A percentile compares a stretch with the other conserved stretches of the same genome.
Evolutionary conservation across 1,284 basidiomycete species (phyloP).

Genomic region (Fomitopsis betulina): DNA sequence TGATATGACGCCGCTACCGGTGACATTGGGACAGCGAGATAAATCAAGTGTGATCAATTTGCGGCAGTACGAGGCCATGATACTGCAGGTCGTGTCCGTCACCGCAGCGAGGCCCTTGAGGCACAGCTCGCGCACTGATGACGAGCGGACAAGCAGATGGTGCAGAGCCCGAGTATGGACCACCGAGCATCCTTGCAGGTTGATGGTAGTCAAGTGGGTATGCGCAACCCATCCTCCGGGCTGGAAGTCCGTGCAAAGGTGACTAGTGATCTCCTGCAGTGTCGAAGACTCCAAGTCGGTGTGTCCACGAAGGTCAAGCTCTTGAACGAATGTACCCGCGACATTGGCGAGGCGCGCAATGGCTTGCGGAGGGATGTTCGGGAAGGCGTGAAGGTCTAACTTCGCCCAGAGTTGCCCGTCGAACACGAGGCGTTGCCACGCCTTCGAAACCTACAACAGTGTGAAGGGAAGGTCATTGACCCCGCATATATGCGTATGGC

Average conservation of each 20-base stretch:
- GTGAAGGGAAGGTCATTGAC: conserved; percentile 15
- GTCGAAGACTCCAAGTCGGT: conserved; percentile 44
- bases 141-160: conserved; percentile 66
- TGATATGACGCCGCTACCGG: conserved; percentile 54
- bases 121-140: conserved; percentile 52
- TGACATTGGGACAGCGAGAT: conserved; percentile 67
- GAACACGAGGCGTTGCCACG: conserved; percentile 75
- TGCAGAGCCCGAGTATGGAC: conserved; percentile 67
- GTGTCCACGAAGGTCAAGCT: conserved; percentile 67
- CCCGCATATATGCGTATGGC: conserved; percentile 13
- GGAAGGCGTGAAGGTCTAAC: conserved; percentile 59
- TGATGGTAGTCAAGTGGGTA: conserved; percentile 66
- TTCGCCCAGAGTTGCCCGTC: conserved; percentile 86
- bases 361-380: conserved; percentile 45
- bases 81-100: conserved; percentile 67
- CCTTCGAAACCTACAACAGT: conserved; percentile 66
- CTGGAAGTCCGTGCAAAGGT: conserved; percentile 42
- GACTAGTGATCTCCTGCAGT: conserved; percentile 47
- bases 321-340: conserved; percentile 64
- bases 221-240: conserved; percentile 33
- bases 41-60: conserved; percentile 64
- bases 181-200: conserved; percentile 70
- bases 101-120: conserved; percentile 69
- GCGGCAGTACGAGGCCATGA: conserved; percentile 55
- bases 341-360: conserved; percentile 45